A percentile compares a stretch with the other conserved stretches of the same genome.
phyloP scores from a whole-genome alignment of 495 filamentous ascomycete genomes.

The Cetradonia linearis region DNA sequence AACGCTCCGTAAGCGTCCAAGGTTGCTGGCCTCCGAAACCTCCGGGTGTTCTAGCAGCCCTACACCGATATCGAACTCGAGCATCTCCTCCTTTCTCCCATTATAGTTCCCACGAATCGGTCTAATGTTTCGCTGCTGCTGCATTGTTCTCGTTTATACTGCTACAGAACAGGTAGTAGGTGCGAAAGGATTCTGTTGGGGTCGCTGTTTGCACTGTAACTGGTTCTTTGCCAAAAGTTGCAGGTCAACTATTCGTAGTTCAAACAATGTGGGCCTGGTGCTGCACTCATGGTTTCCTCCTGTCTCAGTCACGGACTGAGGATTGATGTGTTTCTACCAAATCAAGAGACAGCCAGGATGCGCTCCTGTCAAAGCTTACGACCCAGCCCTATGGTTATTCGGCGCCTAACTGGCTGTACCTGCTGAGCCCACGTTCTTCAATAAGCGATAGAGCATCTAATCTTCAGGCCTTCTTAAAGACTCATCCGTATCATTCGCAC shows the following conservation, averaged over 20 bases:
- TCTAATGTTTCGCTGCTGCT: not conserved
- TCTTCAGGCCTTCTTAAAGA: not conserved
- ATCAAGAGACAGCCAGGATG: not conserved
- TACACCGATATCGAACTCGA: not conserved
- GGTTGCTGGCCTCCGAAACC: not conserved
- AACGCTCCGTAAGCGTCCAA: not conserved
- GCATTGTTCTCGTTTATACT: not conserved
- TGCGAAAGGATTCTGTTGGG: not conserved
- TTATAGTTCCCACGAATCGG: not conserved
- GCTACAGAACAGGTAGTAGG: not conserved
- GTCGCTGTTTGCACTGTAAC: not conserved
- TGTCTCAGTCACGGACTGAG: not conserved
- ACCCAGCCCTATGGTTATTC: not conserved
- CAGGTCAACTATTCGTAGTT: not conserved
- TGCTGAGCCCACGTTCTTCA: not conserved
- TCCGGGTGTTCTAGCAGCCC: not conserved
- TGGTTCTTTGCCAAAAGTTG: not conserved
- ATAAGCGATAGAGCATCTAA: not conserved
- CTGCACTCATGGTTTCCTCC: not conserved
- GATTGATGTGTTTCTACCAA: not conserved
- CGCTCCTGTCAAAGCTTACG: not conserved
- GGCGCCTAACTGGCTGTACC: not conserved
- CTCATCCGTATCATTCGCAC: not conserved
- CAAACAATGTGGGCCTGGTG: not conserved
- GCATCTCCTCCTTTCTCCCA: not conserved